These are phyloP conservation scores for Cladosporium sp. DNA, from an alignment of 2,329 filamentous ascomycete genomes.

Conservation along the genomic window DNA sequence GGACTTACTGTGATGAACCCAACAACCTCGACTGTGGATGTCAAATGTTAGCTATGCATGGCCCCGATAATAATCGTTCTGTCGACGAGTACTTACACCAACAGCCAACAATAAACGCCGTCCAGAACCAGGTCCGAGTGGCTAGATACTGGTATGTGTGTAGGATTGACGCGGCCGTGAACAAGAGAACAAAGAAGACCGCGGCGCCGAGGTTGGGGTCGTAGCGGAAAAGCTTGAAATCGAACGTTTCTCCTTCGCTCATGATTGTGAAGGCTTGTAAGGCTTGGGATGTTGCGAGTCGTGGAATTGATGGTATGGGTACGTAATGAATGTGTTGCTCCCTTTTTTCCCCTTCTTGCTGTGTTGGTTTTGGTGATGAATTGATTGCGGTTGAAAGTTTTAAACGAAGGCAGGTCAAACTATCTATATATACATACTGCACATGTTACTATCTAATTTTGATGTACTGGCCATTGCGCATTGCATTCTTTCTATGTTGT, in stretches of 20 bases:
- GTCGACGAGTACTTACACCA: not conserved
- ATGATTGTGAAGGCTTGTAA: not conserved
- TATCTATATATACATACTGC: too few relatives aligned
- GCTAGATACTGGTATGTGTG: constrained; percentile 33
- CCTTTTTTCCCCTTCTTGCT: too few relatives aligned
- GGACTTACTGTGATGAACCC: not conserved
- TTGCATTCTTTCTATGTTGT: not conserved
- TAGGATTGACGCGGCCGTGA: not conserved
- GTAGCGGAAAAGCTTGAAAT: constrained; percentile 10
- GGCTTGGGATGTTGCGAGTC: too few relatives aligned
- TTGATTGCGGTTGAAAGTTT: too few relatives aligned
- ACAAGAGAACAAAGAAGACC: not conserved
- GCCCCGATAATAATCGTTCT: too few relatives aligned
- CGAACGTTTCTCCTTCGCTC: not conserved
- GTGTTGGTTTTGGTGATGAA: too few relatives aligned
- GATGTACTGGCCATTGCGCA: too few relatives aligned
- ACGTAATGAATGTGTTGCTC: too few relatives aligned
- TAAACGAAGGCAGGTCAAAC: too few relatives aligned
- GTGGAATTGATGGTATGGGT: too few relatives aligned
- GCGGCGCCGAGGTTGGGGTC: not conserved
- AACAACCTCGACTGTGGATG: not conserved
- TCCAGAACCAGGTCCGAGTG: constrained; percentile 47
- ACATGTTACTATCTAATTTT: too few relatives aligned
- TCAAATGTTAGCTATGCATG: not conserved
- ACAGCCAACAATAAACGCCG: constrained; percentile 41